phyloP scores from a whole-genome alignment of 2,329 filamentous ascomycete species.

The Tolypocladium sp. region DNA sequence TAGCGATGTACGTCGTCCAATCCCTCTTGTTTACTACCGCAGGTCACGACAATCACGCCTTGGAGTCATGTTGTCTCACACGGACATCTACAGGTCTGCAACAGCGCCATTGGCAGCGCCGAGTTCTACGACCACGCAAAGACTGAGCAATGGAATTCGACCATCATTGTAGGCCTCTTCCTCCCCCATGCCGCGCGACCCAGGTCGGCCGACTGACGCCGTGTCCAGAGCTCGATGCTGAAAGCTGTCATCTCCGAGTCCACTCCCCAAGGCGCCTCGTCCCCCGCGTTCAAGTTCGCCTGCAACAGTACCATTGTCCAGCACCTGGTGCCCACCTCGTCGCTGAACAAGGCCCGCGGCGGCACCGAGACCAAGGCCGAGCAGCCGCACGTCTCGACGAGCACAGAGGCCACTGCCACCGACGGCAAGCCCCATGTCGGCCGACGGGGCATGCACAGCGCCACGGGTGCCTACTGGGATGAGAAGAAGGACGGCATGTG shows the following conservation, averaged over 20 bases:
- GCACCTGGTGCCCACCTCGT: constrained; percentile 65
- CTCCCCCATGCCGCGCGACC: background rate
- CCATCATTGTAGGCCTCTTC: constrained; percentile 68
- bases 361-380: constrained; percentile 38
- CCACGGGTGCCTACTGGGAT: constrained; percentile 81
- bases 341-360: constrained; percentile 49
- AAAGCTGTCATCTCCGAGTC: constrained; percentile 70
- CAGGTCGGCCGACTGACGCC: constrained; percentile 5
- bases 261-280: constrained; percentile 43
- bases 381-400: constrained; percentile 46
- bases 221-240: constrained; percentile 62
- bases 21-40: background rate
- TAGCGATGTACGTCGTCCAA: constrained; percentile 55
- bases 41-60: background rate
- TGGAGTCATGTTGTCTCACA: background rate
- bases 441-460: constrained; percentile 82
- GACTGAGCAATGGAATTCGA: constrained; percentile 81
- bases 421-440: constrained; percentile 66
- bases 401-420: constrained; percentile 45
- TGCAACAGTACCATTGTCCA: constrained; percentile 98
- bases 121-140: constrained; percentile 81
- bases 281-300: constrained; percentile 79
- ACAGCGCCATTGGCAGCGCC: constrained; percentile 61
- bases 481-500: constrained; percentile 86
- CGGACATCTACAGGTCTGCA: constrained; percentile 61